Base-by-base conservation (phyloP, 805 yeast genomes). In the Saccharomyces mikatae region DNA sequence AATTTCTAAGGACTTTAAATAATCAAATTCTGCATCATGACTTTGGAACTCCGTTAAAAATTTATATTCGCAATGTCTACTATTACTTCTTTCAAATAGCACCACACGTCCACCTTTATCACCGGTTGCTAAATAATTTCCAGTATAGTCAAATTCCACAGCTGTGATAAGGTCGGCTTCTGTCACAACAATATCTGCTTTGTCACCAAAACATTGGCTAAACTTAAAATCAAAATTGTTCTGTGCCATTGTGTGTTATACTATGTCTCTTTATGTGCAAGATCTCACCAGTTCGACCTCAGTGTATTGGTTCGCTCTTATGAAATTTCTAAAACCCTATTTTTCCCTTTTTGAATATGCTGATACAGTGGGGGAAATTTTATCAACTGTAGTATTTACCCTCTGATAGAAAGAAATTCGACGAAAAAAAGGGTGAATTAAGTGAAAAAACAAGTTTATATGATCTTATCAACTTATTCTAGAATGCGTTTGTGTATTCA, bases 101-200 rank as follows among this genome's bases (percentile, higher is more conserved):
- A 94, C 99, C 46, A 94, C 97, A 60, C 99, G 81, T 29, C 99
- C 99, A 53, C 99, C 99, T 67, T 91, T 84, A 74, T 94, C 99
- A 58, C 99, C 99, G 1, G 99, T 94, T 56, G 99, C 99, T 55
- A 94, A 75, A 67, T 86, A 94, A 68, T 94, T 90, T 51, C 99
- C 99, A 6, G 94, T 82, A 67, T 85, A 87, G 70, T 94, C 97
- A 66, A 94, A 94, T 73, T 94, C 98, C 46, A 94, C 97, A 2
- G 99, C 89, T 21, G 97, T 87, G 58, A 94, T 94, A 67, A 94
- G 91, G 71, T 94, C 99, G 3, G 97, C 97, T 68, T 91, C 98
- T 2, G 97, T 90, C 65, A 91, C 89, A 61, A 92, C 98, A 55
- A 91, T 86, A 70, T 94, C 99, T 49, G 96, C 96, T 71, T 95